Conservation (phyloP, 1,284 basidiomycete genomes). For the Mycena citricolor region DNA sequence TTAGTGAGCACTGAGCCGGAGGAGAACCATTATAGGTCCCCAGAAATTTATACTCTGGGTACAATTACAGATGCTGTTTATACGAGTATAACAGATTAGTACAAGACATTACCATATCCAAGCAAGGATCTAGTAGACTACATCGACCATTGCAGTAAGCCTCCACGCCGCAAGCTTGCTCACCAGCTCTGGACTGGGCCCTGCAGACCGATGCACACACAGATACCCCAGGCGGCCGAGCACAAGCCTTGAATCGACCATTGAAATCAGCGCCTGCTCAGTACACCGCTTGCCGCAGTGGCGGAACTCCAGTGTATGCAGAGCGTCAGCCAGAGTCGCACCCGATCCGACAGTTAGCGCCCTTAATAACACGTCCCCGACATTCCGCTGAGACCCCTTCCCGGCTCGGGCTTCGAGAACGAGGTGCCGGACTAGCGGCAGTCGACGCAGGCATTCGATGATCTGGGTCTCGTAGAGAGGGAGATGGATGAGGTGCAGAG, state of each 20-base stretch:
- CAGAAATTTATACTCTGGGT: no score
- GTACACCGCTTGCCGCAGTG: constrained; percentile 24
- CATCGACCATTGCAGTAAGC: no score
- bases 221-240: constrained; percentile 8
- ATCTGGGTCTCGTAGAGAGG: constrained; percentile 24
- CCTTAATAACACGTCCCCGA: constrained; percentile 20
- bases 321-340: constrained; percentile 8
- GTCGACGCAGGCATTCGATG: constrained; percentile 18
- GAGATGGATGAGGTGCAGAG: constrained; percentile 16
- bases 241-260: constrained; percentile 22
- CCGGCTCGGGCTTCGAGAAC: constrained; percentile 14
- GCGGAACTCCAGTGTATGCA: constrained; percentile 22
- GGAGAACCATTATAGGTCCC: no score
- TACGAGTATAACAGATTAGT: no score
- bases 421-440: constrained; percentile 14
- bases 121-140: no score
- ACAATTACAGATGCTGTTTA: no score
- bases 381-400: constrained; percentile 17
- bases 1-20: no score
- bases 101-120: no score
- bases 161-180: constrained; percentile 26
- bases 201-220: constrained; percentile 11
- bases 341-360: constrained; percentile 15
- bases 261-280: constrained; percentile 20
- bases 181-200: constrained; percentile 6